These are phyloP conservation scores for Lactifluus pinguis DNA, from an alignment of 768 basidiomycete species.

Conservation along the genomic window DNA sequence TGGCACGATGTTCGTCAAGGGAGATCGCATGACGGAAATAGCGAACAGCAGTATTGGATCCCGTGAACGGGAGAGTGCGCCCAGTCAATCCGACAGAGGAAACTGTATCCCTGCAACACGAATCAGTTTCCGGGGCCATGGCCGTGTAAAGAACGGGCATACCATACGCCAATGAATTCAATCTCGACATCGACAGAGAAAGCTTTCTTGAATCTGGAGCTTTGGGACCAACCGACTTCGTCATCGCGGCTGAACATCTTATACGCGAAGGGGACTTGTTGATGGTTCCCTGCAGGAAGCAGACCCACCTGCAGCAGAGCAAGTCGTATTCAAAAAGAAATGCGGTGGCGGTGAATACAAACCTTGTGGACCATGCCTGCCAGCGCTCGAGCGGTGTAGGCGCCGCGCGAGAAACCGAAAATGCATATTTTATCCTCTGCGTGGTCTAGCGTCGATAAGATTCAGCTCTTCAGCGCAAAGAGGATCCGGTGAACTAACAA, in stretches of 20 bases:
- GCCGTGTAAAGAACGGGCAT: background rate
- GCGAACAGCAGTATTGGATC: constrained; percentile 48
- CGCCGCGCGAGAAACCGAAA: constrained; percentile 76
- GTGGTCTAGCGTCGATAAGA: constrained; percentile 35
- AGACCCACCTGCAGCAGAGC: constrained; percentile 45
- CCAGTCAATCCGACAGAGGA: constrained; percentile 61
- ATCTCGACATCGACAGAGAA: constrained; percentile 71
- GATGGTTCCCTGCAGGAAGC: constrained; percentile 58
- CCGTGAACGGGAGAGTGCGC: constrained; percentile 55
- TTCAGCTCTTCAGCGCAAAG: background rate
- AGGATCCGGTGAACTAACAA: constrained; percentile 32
- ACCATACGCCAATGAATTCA: constrained; percentile 72
- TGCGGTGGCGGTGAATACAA: background rate
- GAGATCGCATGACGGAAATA: constrained; percentile 65
- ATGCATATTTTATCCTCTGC: constrained; percentile 71
- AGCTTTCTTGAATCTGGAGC: constrained; percentile 60
- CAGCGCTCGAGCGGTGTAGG: constrained; percentile 59
- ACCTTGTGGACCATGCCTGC: constrained; percentile 73
- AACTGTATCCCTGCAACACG: constrained; percentile 54
- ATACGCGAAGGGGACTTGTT: constrained; percentile 74
- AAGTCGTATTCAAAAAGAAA: background rate
- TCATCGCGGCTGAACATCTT: constrained; percentile 61
- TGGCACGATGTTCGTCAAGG: constrained; percentile 58
- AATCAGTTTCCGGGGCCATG: background rate
- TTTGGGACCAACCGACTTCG: constrained; percentile 51